These are phyloP conservation scores for Auriscalpium vulgare DNA, from an alignment of 768 basidiomycete species.

Conservation along the genomic window DNA sequence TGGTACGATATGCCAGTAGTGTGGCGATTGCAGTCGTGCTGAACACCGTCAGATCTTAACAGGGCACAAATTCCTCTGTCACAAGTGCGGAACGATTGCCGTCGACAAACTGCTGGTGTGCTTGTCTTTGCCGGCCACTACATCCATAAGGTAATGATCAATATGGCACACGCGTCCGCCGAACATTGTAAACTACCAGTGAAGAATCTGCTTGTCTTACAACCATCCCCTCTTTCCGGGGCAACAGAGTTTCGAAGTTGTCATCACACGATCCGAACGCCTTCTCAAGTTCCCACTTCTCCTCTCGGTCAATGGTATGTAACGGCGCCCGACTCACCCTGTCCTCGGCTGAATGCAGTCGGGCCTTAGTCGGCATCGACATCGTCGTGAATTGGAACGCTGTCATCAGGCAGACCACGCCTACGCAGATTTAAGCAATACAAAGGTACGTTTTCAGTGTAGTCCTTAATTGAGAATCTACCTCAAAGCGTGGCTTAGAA, in stretches of 20 bases:
- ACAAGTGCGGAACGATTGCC: constrained; percentile 87
- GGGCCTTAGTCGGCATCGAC: constrained; percentile 75
- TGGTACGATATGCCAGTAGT: constrained; percentile 39
- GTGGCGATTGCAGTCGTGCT: not conserved
- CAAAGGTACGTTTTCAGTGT: constrained; percentile 41
- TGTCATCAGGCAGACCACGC: constrained; percentile 75
- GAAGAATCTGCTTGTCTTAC: constrained; percentile 84
- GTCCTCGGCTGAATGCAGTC: not conserved
- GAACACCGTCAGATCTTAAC: constrained; percentile 59
- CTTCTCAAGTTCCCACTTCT: constrained; percentile 81
- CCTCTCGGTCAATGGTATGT: constrained; percentile 70
- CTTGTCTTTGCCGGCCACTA: constrained; percentile 86
- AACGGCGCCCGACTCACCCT: not conserved
- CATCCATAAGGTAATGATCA: constrained; percentile 60
- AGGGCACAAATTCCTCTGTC: constrained; percentile 89
- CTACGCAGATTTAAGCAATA: constrained; percentile 74
- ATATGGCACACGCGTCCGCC: not conserved
- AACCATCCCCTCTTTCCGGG: constrained; percentile 83
- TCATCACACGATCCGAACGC: constrained; percentile 81
- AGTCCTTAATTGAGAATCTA: not conserved
- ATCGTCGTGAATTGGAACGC: constrained; percentile 86
- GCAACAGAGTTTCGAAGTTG: constrained; percentile 74
- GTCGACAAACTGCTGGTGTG: constrained; percentile 89
- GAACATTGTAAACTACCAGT: not conserved
- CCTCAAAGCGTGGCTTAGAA: constrained; percentile 33